Conservation (phyloP, 1,139 yeast genomes). For the Kluyveromyces sp. region DNA sequence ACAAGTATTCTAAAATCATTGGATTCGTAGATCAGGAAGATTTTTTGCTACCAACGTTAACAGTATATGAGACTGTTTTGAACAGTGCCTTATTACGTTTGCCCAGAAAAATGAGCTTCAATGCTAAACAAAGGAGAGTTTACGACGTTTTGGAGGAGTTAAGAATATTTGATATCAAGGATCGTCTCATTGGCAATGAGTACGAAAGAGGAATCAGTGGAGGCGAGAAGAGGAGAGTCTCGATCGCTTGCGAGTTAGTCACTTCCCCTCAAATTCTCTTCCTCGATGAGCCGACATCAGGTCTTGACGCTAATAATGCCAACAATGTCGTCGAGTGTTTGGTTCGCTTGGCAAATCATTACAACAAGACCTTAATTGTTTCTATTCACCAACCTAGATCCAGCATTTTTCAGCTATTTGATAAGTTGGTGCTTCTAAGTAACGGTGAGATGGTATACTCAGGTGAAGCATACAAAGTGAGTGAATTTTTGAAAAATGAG, state of each 20-base stretch:
- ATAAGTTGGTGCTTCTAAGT: constrained; percentile 69
- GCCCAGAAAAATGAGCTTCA: constrained; percentile 68
- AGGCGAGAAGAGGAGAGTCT: constrained; percentile 83
- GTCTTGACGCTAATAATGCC: constrained; percentile 90
- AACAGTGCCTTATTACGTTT: constrained; percentile 84
- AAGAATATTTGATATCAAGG: constrained; percentile 75
- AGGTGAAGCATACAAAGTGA: constrained; percentile 67
- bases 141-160: constrained; percentile 78
- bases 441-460: constrained; percentile 84
- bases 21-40: constrained; percentile 99
- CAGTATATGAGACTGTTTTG: constrained; percentile 91
- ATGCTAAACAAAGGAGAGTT: constrained; percentile 72
- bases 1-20: constrained; percentile 56
- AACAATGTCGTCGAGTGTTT: constrained; percentile 82
- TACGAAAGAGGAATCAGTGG: constrained; percentile 92
- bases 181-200: constrained; percentile 81
- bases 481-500: constrained; percentile 63
- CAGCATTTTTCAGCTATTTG: constrained; percentile 86
- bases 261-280: constrained; percentile 78
- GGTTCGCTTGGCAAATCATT: constrained; percentile 70
- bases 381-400: constrained; percentile 98
- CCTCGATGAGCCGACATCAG: constrained; percentile 90
- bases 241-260: constrained; percentile 83
- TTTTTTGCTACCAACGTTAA: constrained; percentile 79
- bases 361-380: constrained; percentile 79